Conservation (phyloP, 495 filamentous ascomycete species). For the Aspergillus diversus region DNA sequence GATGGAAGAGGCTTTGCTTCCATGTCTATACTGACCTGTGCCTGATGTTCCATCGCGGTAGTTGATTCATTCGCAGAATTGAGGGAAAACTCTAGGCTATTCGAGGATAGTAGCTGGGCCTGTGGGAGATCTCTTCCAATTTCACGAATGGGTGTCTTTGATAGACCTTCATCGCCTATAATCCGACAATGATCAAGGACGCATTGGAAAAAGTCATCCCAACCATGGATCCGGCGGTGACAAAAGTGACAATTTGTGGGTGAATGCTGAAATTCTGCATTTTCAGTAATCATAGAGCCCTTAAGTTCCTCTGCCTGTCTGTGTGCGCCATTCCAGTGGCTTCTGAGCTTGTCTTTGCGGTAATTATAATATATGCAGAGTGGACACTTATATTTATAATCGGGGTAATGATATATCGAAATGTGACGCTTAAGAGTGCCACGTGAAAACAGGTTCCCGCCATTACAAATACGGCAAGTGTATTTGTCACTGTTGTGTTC, state of each 20-base stretch:
- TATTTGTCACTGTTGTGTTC: background rate
- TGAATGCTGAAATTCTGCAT: background rate
- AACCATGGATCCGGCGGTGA: background rate
- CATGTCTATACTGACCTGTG: too few relatives aligned
- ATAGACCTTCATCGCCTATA: background rate
- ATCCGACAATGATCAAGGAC: background rate
- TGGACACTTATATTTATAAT: background rate
- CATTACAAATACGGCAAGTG: background rate
- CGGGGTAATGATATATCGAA: background rate
- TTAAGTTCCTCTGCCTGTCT: background rate
- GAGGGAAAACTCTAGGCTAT: too few relatives aligned
- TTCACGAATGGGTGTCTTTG: background rate
- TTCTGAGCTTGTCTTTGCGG: background rate
- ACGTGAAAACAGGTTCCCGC: background rate
- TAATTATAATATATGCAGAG: background rate
- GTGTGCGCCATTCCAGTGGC: background rate
- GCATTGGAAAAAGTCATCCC: background rate
- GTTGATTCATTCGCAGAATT: too few relatives aligned
- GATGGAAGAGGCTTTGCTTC: too few relatives aligned
- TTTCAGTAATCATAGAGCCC: background rate
- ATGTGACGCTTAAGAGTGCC: background rate
- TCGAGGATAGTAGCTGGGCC: too few relatives aligned
- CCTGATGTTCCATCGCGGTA: too few relatives aligned
- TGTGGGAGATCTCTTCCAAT: background rate
- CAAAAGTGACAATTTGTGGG: background rate